Evolutionary conservation across 768 basidiomycete species (phyloP), one percentile per base, ranked within the genome.

Genomic region (Astraeus odoratus): DNA sequence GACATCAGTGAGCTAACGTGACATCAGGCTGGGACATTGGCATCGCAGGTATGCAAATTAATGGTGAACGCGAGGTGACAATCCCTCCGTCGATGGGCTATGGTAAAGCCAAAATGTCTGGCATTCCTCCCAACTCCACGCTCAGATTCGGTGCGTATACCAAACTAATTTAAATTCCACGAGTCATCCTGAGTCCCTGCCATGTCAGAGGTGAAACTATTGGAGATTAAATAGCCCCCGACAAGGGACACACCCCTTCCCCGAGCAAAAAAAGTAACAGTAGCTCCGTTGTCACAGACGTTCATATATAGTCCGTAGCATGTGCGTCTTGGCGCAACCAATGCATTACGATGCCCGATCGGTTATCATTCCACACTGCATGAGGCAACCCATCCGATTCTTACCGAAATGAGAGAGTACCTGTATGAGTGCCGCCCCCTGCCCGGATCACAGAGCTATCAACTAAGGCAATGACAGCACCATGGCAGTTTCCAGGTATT

Each of bases 11-110:
- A 53, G 58, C 33, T 58, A 67, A 46, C 30, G 13, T 42, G 9
- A 37, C 15, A 23, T 20, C 46, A 85, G 81, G 86, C 37, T 96
- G 94, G 93, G 95, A 97, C 55, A 71, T 88, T 57, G 95, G 94
- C 31, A 73, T 97, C 45, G 81, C 72, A 24, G 95, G 95, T 26
- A 96, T 98, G 93, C 83, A 88, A 55, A 80, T 84, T 31, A 86
- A 81, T 31, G 93, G 94, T 22, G 93, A 97, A 67, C 80, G 95
- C 41, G 67, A 80, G 46, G 70, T 98, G 52, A 80, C 74, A 34
- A 74, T 93, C 39, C 90, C 89, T 35, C 68, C 86, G 12, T 57
- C 70, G 23, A 73, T 88, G 70, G 85, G 63, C 16, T 88, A 86
- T 51, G 95, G 94, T 35, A 75, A 69, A 51, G 71, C 68, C 57